Conservation (phyloP, 2,329 filamentous ascomycete species). For the Hortaea sp. region DNA sequence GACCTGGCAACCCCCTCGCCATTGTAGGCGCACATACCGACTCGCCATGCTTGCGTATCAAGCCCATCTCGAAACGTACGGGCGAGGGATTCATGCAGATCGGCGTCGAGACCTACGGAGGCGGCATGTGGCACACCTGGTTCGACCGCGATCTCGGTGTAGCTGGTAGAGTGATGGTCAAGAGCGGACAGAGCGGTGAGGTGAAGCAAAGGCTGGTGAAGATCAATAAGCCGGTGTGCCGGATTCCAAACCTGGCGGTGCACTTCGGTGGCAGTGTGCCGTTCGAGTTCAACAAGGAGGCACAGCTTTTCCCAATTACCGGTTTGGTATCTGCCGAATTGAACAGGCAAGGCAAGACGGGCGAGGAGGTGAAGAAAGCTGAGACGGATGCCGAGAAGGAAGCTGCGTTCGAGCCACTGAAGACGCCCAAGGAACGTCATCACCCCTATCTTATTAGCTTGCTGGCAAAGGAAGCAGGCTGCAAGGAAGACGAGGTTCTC, state of each 20-base stretch:
- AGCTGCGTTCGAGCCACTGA: slow-evolving; percentile 59
- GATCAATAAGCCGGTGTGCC: slow-evolving; percentile 78
- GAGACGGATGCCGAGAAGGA: slow-evolving; percentile 28
- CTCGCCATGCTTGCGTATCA: slow-evolving; percentile 82
- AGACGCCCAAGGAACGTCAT: slow-evolving; percentile 69
- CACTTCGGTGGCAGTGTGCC: slow-evolving; percentile 78
- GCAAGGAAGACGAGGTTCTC: slow-evolving; percentile 59
- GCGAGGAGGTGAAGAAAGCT: slow-evolving; percentile 38
- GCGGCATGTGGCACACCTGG: slow-evolving; percentile 96
- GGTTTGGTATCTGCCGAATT: slow-evolving; percentile 81
- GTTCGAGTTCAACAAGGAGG: slow-evolving; percentile 95
- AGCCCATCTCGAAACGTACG: slow-evolving; percentile 85
- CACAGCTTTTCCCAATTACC: slow-evolving; percentile 85
- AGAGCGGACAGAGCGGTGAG: slow-evolving; percentile 47
- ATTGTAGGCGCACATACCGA: slow-evolving; percentile 97
- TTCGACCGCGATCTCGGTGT: slow-evolving; percentile 92
- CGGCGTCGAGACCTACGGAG: slow-evolving; percentile 92
- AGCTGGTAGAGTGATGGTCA: slow-evolving; percentile 78
- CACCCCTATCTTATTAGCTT: slow-evolving; percentile 79
- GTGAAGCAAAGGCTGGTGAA: slow-evolving; percentile 81
- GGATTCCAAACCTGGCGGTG: slow-evolving; percentile 88
- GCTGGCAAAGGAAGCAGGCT: slow-evolving; percentile 69
- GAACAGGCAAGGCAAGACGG: slow-evolving; percentile 57
- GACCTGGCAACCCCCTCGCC: slow-evolving; percentile 76
- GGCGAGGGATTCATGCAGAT: slow-evolving; percentile 84